Percentiles rank a stretch among this genome's conserved stretches.
Conservation (phyloP, 164 flowering plant species). For the Nymphaea colorata region DNA sequence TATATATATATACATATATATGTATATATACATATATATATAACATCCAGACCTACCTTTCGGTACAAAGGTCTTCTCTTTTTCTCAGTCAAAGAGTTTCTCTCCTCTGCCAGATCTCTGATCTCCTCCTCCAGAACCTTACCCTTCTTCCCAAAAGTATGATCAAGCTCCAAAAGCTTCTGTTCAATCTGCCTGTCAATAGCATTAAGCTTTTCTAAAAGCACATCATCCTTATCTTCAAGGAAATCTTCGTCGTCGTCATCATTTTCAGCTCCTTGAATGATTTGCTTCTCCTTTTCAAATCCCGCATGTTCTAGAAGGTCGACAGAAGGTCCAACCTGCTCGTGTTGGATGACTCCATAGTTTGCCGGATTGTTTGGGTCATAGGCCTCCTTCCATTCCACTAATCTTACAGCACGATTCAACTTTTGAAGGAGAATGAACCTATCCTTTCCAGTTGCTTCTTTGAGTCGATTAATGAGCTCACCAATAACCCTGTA, state of each 20-base stretch:
- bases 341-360: slow-evolving; percentile 47
- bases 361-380: slow-evolving; percentile 80
- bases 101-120: slow-evolving; percentile 85
- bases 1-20: too few relatives aligned
- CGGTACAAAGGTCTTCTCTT: slow-evolving; percentile 39
- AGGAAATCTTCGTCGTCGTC: slow-evolving; percentile 32
- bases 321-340: slow-evolving; percentile 23
- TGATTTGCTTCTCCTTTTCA: slow-evolving; percentile 24
- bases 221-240: slow-evolving; percentile 60
- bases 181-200: slow-evolving; percentile 75
- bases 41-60: too few relatives aligned
- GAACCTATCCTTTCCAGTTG: slow-evolving; percentile 36
- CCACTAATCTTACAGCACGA: slow-evolving; percentile 64
- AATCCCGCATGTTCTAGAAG: slow-evolving; percentile 21
- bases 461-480: slow-evolving; percentile 53
- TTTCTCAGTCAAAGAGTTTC: slow-evolving; percentile 70
- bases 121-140: slow-evolving; percentile 81
- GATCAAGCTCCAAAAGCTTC: slow-evolving; percentile 70
- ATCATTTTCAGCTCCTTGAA: slow-evolving; percentile 16
- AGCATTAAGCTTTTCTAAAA: slow-evolving; percentile 56
- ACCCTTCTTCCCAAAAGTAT: slow-evolving; percentile 89
- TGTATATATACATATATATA: too few relatives aligned
- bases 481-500: slow-evolving; percentile 83
- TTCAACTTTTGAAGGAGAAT: slow-evolving; percentile 71
- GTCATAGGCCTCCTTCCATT: slow-evolving; percentile 79